These are phyloP conservation scores for Santalum album DNA, from an alignment of 164 flowering plant genomes.

Conservation along the genomic window DNA sequence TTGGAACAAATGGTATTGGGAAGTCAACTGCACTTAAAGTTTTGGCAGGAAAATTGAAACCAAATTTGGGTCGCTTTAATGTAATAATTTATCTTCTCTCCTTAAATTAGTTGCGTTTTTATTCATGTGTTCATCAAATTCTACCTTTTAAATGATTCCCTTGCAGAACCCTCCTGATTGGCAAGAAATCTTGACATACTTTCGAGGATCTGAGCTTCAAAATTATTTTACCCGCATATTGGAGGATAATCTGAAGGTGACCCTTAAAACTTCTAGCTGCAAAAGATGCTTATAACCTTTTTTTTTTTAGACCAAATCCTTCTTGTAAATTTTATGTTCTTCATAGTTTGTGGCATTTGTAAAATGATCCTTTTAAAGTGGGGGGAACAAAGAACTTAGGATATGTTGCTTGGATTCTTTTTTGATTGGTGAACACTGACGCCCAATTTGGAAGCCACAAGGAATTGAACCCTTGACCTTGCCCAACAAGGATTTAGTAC, in stretches of 20 bases:
- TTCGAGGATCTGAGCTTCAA: slow-evolving; percentile 95
- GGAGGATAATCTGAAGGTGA: slow-evolving; percentile 92
- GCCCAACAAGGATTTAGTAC: no score
- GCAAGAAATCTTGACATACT: slow-evolving; percentile 93
- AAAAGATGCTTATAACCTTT: background rate
- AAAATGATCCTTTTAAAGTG: no score
- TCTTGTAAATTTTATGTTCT: background rate
- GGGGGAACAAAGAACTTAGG: no score
- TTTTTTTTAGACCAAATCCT: no score
- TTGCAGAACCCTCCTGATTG: slow-evolving; percentile 98
- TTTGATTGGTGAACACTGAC: no score
- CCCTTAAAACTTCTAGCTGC: background rate
- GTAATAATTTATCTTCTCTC: slow-evolving; percentile 18
- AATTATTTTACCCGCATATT: slow-evolving; percentile 93
- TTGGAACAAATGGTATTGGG: slow-evolving; percentile 99
- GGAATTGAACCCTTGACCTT: no score
- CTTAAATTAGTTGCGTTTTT: slow-evolving; percentile 1
- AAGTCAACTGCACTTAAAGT: slow-evolving; percentile 97
- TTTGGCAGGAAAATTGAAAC: slow-evolving; percentile 92
- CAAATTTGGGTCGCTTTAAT: slow-evolving; percentile 92
- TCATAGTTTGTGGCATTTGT: background rate
- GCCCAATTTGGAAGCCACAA: no score
- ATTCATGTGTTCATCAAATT: background rate
- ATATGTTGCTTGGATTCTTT: no score
- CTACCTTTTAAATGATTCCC: background rate